Evolutionary conservation across 2,329 filamentous ascomycete species (phyloP), one percentile per base, ranked within the genome.

Genomic region (Chaetomiaceae sp.): DNA sequence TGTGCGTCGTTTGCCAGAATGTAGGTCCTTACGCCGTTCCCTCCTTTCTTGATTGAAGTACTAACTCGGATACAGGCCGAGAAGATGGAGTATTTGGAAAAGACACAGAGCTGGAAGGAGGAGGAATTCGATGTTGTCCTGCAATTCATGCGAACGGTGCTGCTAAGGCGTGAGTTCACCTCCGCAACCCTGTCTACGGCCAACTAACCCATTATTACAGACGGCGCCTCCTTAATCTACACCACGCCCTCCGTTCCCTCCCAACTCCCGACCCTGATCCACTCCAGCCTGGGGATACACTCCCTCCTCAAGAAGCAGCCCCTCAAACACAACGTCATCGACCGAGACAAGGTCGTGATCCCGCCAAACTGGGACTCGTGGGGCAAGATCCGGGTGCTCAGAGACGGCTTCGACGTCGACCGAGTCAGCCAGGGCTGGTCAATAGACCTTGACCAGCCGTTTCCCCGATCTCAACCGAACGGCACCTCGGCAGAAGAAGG

Each of bases 311-410:
- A 89, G 69, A 82, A 85, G 58, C 82, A 89, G 65, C 83, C 87
- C 22, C 78, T 95, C 22, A 94, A 90, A 71, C 88, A 91, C 68
- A 95, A 96, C 64, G 88, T 95, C 56, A 94, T 95, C 61, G 94
- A 94, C 72, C 82, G 92, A 55, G 91, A 96, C 69, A 95, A 95
- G 76, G 91, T 99, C 51, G 79, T 96, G 5, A 88, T 99, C 0
- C 92, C 92, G 1, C 88, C 91, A 15, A 96, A 96, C 69, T 99
- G 94, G 94, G 94, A 99, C 70, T 96, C 91, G 0, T 96, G 91
- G 89, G 91, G 91, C 55, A 99, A 97, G 72, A 96, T 99, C 56
- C 82, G 92, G 38, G 90, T 97, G 40, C 76, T 97, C 25, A 83
- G 90, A 50, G 94, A 96, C 66, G 89, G 86, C 0, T 97, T 97